phyloP scores from a whole-genome alignment of 176 grass and related monocot genomes.

The Musa troglodytarum region DNA sequence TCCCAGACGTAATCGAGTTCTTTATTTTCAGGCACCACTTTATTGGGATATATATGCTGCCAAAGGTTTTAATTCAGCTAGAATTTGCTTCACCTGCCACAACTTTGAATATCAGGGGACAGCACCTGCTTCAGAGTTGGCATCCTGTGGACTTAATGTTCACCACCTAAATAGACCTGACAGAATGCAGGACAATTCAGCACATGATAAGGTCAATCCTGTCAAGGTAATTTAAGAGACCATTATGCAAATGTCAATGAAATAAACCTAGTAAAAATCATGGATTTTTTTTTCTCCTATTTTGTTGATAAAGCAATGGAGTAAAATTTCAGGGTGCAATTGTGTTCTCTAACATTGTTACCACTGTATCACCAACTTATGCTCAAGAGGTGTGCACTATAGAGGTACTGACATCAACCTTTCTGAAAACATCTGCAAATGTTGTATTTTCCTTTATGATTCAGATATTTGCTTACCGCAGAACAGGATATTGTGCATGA shows the following conservation, averaged over 20 bases:
- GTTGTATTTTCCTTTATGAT: not conserved
- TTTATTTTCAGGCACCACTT: conserved; percentile 58
- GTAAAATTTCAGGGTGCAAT: conserved; percentile 57
- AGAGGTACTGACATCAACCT: conserved; percentile 51
- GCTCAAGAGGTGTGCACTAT: conserved; percentile 72
- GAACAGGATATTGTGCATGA: not conserved
- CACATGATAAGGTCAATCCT: conserved; percentile 81
- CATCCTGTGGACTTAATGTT: conserved; percentile 82
- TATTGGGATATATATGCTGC: conserved; percentile 95
- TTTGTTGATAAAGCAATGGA: not conserved
- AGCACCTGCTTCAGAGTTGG: conserved; percentile 67
- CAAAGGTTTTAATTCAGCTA: conserved; percentile 74
- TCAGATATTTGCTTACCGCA: not conserved
- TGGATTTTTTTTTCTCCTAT: not conserved
- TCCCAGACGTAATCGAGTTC: not conserved
- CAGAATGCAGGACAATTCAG: conserved; percentile 69
- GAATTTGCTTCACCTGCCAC: conserved; percentile 96
- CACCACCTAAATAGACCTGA: conserved; percentile 69
- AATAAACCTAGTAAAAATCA: not conserved
- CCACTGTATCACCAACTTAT: conserved; percentile 95
- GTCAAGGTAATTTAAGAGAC: conserved; percentile 57
- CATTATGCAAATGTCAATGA: not conserved
- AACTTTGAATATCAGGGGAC: conserved; percentile 96
- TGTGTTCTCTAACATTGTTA: conserved; percentile 97
- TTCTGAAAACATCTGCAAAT: not conserved